Percentiles rank a stretch among this genome's conserved stretches.
These are phyloP conservation scores for Leccinum sublutescens DNA, from an alignment of 768 basidiomycete genomes.

Conservation along the genomic window DNA sequence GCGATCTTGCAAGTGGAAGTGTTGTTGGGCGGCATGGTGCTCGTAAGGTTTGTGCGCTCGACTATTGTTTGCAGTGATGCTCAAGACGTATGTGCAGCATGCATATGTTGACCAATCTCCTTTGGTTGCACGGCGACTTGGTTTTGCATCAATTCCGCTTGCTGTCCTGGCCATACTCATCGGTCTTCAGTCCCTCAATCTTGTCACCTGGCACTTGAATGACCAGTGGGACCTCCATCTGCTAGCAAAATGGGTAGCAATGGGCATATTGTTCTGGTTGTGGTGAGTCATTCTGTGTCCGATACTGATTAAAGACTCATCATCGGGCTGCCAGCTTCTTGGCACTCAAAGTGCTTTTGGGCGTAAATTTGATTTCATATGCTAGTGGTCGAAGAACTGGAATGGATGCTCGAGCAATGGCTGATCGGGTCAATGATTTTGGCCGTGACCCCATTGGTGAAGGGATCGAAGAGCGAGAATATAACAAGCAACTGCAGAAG, in stretches of 20 bases:
- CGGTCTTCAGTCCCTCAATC: constrained; percentile 64
- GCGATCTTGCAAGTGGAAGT: constrained; percentile 82
- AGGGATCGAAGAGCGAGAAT: constrained; percentile 82
- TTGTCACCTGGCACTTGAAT: constrained; percentile 47
- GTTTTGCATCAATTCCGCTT: constrained; percentile 90
- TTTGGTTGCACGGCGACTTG: constrained; percentile 87
- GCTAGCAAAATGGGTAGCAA: constrained; percentile 58
- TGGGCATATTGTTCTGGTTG: constrained; percentile 74
- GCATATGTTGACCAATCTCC: constrained; percentile 95
- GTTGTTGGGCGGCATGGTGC: constrained; percentile 64
- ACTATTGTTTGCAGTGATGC: neutral
- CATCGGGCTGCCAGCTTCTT: constrained; percentile 53
- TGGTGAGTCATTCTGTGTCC: constrained; percentile 58
- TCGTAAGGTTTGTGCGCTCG: constrained; percentile 54
- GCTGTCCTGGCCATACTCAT: constrained; percentile 80
- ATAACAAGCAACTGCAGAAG: constrained; percentile 78
- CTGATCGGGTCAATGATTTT: constrained; percentile 81
- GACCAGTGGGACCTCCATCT: constrained; percentile 43
- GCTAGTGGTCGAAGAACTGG: constrained; percentile 71
- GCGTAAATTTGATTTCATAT: constrained; percentile 82
- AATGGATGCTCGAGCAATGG: constrained; percentile 73
- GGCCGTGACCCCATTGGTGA: constrained; percentile 92
- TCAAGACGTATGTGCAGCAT: constrained; percentile 48
- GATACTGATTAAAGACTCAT: neutral
- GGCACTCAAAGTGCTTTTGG: constrained; percentile 89